These are phyloP conservation scores for Candida sp. DNA, from an alignment of 1,139 yeast species.

Conservation along the genomic window DNA sequence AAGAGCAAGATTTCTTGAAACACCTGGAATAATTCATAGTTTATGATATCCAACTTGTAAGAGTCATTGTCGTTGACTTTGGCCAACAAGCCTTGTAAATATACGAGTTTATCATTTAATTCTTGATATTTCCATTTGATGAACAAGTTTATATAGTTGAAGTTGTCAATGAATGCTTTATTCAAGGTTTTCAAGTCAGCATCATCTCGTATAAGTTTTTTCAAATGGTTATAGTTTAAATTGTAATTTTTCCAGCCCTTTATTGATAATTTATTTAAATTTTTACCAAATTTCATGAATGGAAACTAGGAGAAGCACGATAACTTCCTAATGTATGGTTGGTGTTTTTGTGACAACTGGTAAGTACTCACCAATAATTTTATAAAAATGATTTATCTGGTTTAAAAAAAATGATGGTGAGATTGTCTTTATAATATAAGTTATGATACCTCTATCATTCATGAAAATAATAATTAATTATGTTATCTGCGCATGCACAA, in stretches of 20 bases:
- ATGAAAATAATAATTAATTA: no score
- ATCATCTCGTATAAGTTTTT: conserved; percentile 47
- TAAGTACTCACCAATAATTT: no score
- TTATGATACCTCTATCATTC: no score
- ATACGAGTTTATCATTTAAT: conserved; percentile 29
- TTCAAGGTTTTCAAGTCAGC: conserved; percentile 19
- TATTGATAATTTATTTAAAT: conserved; percentile 68
- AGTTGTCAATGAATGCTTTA: conserved; percentile 41
- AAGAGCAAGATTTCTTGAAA: conserved; percentile 65
- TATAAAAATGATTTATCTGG: no score
- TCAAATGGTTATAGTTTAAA: conserved; percentile 77
- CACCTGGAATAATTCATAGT: conserved; percentile 41
- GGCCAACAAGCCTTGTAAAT: conserved; percentile 15
- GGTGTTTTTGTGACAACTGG: no score
- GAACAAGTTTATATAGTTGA: conserved; percentile 55
- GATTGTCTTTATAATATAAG: no score
- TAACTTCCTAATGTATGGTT: no score
- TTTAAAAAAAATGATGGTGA: no score
- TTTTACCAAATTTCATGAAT: conserved; percentile 82
- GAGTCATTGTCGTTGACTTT: conserved; percentile 6
- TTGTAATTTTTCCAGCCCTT: conserved; percentile 89
- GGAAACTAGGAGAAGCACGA: not conserved
- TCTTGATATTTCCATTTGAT: conserved; percentile 68
- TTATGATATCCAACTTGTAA: conserved; percentile 21
- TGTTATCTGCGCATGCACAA: no score